Conservation (phyloP, 225 moss, liverwort and hornwort species). For the Pseudisothecium myosuroides region DNA sequence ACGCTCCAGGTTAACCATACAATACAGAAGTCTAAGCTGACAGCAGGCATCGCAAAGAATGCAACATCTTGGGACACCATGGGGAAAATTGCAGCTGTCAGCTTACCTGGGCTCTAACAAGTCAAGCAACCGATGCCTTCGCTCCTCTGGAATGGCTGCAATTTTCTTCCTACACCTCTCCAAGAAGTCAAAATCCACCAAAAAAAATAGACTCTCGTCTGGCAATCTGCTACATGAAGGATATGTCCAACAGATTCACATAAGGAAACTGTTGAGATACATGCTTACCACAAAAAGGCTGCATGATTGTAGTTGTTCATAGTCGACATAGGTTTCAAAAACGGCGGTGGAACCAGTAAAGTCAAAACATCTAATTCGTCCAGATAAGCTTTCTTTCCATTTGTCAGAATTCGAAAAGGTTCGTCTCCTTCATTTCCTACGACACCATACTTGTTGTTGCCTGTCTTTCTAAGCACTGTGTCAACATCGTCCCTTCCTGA, state of each 20-base stretch:
- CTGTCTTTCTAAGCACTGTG: not conserved
- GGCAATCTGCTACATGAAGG: not conserved
- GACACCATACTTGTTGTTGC: constrained; percentile 16
- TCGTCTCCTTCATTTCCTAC: constrained; percentile 68
- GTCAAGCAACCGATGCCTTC: constrained; percentile 77
- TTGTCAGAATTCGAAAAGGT: constrained; percentile 54
- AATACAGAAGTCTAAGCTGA: not conserved
- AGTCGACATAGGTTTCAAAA: constrained; percentile 52
- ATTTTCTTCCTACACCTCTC: constrained; percentile 79
- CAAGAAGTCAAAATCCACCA: not conserved
- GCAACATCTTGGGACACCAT: not conserved
- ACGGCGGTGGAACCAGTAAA: constrained; percentile 73
- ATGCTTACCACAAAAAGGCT: constrained; percentile 74
- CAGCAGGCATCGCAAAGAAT: not conserved
- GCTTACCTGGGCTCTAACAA: constrained; percentile 70
- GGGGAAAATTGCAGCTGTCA: not conserved
- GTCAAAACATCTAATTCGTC: constrained; percentile 87
- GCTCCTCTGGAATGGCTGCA: constrained; percentile 90
- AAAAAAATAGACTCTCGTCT: not conserved
- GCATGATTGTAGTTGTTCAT: constrained; percentile 70
- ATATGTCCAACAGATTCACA: not conserved
- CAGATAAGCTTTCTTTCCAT: constrained; percentile 75
- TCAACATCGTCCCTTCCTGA: constrained; percentile 7
- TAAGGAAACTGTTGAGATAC: not conserved
- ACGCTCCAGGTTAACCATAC: not conserved